A percentile compares a stretch with the other conserved stretches of the same genome.
phyloP scores from a whole-genome alignment of 2,329 filamentous ascomycete genomes.

The Cyphellophora europaea region DNA sequence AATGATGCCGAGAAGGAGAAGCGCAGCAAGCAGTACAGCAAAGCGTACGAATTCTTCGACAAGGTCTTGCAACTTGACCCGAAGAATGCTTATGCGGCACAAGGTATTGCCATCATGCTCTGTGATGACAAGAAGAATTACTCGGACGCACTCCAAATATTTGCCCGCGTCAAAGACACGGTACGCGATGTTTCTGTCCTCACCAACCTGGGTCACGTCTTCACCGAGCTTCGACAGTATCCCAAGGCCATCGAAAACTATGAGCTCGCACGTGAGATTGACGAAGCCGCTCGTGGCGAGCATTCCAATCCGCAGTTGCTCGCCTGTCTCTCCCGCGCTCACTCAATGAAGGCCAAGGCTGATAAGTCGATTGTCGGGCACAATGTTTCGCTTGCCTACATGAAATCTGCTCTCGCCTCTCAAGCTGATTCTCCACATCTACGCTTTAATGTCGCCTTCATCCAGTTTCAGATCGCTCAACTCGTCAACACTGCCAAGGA shows the following conservation, averaged over 20 bases:
- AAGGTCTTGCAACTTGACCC: slow-evolving; percentile 93
- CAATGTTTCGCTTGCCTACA: slow-evolving; percentile 56
- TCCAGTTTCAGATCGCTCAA: slow-evolving; percentile 87
- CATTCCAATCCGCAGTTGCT: slow-evolving; percentile 58
- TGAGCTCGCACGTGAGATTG: slow-evolving; percentile 71
- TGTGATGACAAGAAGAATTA: slow-evolving; percentile 91
- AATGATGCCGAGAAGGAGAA: slow-evolving; percentile 87
- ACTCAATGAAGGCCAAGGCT: slow-evolving; percentile 69
- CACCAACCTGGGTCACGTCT: slow-evolving; percentile 89
- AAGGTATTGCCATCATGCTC: slow-evolving; percentile 88
- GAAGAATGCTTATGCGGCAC: slow-evolving; percentile 90
- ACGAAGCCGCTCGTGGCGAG: slow-evolving; percentile 37
- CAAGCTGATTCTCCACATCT: slow-evolving; percentile 80
- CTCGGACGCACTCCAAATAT: slow-evolving; percentile 71
- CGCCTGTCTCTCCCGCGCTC: slow-evolving; percentile 78
- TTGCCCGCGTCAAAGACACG: slow-evolving; percentile 84
- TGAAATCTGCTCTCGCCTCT: slow-evolving; percentile 59
- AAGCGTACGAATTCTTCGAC: slow-evolving; percentile 96
- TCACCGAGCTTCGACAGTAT: slow-evolving; percentile 82
- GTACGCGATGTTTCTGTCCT: slow-evolving; percentile 80
- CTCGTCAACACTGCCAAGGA: slow-evolving; percentile 68
- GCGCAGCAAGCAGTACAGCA: slow-evolving; percentile 74
- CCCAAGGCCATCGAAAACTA: slow-evolving; percentile 89
- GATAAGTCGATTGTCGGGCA: slow-evolving; percentile 54
- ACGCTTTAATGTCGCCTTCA: slow-evolving; percentile 96